A percentile compares a stretch with the other conserved stretches of the same genome.
These are phyloP conservation scores for Tulasnella sp. DNA, from an alignment of 768 basidiomycete species.

Conservation along the genomic window DNA sequence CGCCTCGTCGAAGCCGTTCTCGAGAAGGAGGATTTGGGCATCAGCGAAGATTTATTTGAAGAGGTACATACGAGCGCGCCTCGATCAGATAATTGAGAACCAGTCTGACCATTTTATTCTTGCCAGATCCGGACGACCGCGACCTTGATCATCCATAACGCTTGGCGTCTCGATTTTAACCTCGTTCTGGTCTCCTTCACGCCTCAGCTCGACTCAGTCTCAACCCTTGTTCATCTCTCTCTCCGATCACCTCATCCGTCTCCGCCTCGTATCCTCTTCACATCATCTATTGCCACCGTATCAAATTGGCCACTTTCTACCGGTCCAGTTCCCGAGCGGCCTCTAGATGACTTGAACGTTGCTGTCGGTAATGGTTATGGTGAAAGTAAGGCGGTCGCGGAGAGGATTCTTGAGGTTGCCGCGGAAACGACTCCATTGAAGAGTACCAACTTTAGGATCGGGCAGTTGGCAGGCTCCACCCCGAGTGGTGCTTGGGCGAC, in stretches of 20 bases:
- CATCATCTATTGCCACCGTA: conserved; percentile 13
- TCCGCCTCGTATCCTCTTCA: conserved; percentile 17
- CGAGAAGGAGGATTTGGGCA: neutral
- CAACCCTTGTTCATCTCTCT: conserved; percentile 17
- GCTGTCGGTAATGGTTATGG: conserved; percentile 10
- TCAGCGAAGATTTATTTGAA: neutral
- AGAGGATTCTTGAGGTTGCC: conserved; percentile 30
- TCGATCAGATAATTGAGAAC: too few relatives aligned
- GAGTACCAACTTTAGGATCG: conserved; percentile 32
- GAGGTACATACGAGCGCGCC: neutral
- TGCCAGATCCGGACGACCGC: neutral
- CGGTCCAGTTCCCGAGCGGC: conserved; percentile 10
- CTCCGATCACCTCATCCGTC: conserved; percentile 7
- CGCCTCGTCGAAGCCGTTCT: conserved; percentile 15
- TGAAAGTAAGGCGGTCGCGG: conserved; percentile 31
- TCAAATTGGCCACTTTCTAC: conserved; percentile 4
- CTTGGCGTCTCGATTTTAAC: conserved; percentile 21
- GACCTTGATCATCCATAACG: conserved; percentile 15
- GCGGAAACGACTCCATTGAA: conserved; percentile 25
- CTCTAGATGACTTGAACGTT: conserved; percentile 1
- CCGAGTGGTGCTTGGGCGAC: conserved; percentile 33
- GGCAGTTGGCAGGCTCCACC: conserved; percentile 30
- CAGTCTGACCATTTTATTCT: too few relatives aligned
- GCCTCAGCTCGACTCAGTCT: conserved; percentile 3
- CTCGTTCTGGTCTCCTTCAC: conserved; percentile 13